These are phyloP conservation scores for Cryphonectria naterciae DNA, from an alignment of 2,329 filamentous ascomycete species.

Conservation along the genomic window DNA sequence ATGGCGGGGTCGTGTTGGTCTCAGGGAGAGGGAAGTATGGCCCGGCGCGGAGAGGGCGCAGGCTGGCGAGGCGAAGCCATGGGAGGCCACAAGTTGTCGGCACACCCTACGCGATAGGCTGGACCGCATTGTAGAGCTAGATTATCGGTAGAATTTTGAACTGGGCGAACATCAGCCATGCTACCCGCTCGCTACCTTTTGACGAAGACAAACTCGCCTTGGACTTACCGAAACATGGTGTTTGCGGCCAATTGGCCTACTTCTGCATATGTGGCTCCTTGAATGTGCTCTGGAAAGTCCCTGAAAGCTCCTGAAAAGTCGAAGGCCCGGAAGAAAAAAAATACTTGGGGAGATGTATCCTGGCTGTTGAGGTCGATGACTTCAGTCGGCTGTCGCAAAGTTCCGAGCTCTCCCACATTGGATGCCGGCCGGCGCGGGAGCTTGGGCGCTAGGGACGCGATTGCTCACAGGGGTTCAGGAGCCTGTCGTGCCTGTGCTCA, in stretches of 20 bases:
- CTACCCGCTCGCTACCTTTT: background rate
- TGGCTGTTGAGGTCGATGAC: conserved; percentile 10
- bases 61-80: conserved; percentile 42
- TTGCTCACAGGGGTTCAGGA: background rate
- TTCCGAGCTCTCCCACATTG: conserved; percentile 16
- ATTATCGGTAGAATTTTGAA: conserved; percentile 19
- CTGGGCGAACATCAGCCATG: conserved; percentile 15
- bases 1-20: conserved; percentile 10
- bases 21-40: conserved; percentile 26
- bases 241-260: conserved; percentile 20
- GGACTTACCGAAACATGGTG: conserved; percentile 25
- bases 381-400: conserved; percentile 18
- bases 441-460: conserved; percentile 19
- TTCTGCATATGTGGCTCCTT: background rate
- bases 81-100: conserved; percentile 58
- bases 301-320: background rate
- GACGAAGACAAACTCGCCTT: background rate
- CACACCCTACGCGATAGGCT: conserved; percentile 64
- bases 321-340: background rate
- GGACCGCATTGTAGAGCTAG: conserved; percentile 55
- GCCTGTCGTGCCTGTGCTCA: background rate
- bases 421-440: conserved; percentile 20
- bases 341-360: background rate
- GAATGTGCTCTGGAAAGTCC: background rate
- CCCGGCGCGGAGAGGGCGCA: conserved; percentile 30